A percentile compares a stretch with the other conserved stretches of the same genome.
phyloP scores from a whole-genome alignment of 1,284 basidiomycete genomes.

The Leccinum huronense region DNA sequence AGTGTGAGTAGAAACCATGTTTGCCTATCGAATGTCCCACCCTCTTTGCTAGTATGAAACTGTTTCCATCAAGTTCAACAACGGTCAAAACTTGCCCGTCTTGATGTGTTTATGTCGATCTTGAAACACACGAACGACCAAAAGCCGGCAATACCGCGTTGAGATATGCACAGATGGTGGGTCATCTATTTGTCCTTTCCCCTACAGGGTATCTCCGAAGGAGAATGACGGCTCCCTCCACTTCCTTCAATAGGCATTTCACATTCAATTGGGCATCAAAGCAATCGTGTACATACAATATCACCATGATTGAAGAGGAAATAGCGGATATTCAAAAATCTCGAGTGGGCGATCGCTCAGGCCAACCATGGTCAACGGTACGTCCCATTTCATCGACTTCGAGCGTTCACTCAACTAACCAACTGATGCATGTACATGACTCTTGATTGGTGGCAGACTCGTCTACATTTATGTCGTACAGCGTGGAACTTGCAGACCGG shows the following conservation, averaged over 20 bases:
- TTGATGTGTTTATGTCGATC: constrained; percentile 83
- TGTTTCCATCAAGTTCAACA: constrained; percentile 73
- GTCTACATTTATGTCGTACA: constrained; percentile 75
- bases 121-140: constrained; percentile 89
- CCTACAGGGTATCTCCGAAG: constrained; percentile 44
- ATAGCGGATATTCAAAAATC: constrained; percentile 82
- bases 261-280: constrained; percentile 82
- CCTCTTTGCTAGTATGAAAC: constrained; percentile 74
- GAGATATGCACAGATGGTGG: constrained; percentile 56
- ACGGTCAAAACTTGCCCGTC: constrained; percentile 67
- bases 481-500: constrained; percentile 84
- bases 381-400: constrained; percentile 22
- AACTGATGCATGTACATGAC: neutral
- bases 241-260: constrained; percentile 58
- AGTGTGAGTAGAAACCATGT: constrained; percentile 54
- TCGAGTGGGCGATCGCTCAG: constrained; percentile 75
- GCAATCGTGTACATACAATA: constrained; percentile 80
- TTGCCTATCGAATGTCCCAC: constrained; percentile 2
- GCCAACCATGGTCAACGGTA: constrained; percentile 86
- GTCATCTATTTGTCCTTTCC: no score
- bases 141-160: constrained; percentile 74
- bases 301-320: constrained; percentile 96
- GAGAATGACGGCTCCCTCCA: neutral
- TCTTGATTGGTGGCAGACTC: constrained; percentile 74
- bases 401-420: neutral